These are phyloP conservation scores for Wickerhamomyces hampshirensis DNA, from an alignment of 805 yeast genomes.

Conservation along the genomic window DNA sequence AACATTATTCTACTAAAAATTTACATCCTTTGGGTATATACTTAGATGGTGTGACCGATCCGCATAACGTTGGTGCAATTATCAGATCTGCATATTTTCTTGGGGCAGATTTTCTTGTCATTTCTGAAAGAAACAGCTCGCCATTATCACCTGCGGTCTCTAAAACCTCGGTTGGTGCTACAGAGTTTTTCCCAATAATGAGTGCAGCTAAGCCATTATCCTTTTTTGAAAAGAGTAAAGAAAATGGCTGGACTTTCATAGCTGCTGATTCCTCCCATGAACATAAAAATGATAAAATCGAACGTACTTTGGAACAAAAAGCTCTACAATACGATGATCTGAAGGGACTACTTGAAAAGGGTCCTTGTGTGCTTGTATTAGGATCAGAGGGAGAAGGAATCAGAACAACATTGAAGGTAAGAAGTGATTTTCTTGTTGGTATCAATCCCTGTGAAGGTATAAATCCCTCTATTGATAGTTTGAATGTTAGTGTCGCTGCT, in stretches of 20 bases:
- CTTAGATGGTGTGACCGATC: conserved; percentile 78
- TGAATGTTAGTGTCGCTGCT: conserved; percentile 88
- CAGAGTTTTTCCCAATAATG: conserved; percentile 65
- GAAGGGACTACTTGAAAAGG: conserved; percentile 33
- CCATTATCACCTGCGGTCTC: conserved; percentile 71
- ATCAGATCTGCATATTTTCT: conserved; percentile 73
- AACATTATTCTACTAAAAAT: conserved; percentile 18
- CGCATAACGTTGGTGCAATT: conserved; percentile 84
- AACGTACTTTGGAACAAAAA: conserved; percentile 27
- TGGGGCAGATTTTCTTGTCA: conserved; percentile 75
- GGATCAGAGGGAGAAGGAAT: conserved; percentile 89
- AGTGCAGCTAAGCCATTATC: conserved; percentile 52
- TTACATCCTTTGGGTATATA: conserved; percentile 64
- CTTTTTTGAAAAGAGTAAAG: conserved; percentile 52
- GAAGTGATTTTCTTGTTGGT: conserved; percentile 45
- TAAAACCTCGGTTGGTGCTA: conserved; percentile 81
- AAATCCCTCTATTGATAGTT: conserved; percentile 55
- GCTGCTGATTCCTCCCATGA: conserved; percentile 45
- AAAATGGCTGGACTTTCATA: conserved; percentile 65
- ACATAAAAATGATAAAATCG: conserved; percentile 27
- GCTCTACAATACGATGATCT: conserved; percentile 39
- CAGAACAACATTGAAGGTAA: conserved; percentile 54
- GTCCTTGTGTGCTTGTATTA: conserved; percentile 67
- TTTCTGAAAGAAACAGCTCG: conserved; percentile 69
- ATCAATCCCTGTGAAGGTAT: conserved; percentile 28